Base-by-base conservation (phyloP, 139 green algal species). In the Chlorella sp. region DNA sequence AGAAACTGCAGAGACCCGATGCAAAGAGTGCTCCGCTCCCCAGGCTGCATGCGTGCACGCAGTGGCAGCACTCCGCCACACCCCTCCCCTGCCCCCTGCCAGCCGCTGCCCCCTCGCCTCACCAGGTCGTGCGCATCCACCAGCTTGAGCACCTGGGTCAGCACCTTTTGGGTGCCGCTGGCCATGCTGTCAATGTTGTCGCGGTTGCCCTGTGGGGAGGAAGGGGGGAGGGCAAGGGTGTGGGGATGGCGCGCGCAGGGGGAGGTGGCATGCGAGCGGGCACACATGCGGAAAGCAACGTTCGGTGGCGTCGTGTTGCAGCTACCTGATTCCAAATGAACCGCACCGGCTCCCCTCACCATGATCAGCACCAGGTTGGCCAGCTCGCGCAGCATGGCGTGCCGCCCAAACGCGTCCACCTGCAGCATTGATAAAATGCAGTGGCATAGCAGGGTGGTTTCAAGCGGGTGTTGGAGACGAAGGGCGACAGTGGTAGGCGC, bases 351-450 rank as follows among this genome's bases (percentile, higher is more conserved):
- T 58, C 36, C n/a, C 9, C 86, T 48, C 83, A 94, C 93, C 96
- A 99, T 96, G 70, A 99, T 85, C 20, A 99, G 91, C 77, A 98
- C 96, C 79, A 99, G 91, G 91, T 99, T 99, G 60, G 95, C 94
- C 41, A 99, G 89, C 75, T 98, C 92, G 5, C 94, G 84, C 82
- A 99, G 91, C 74, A 92, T 90, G 40, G 85, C 77, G 87, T 92
- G 92, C 86, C 94, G 67, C 41, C 93, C 95, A 84, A 96, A 97
- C 13, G 94, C 96, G 58, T 91, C 89, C 34, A 76, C 69, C 69
- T 60, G 73, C 72, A 60, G 70, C 19, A 7, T n/a, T n/a, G n/a
- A n/a, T n/a, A n/a, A n/a, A n/a, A n/a, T n/a, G n/a, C n/a, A n/a
- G n/a, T n/a, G n/a, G n/a, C n/a, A n/a, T n/a, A n/a, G n/a, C n/a